Evolutionary conservation across 1,284 basidiomycete species (phyloP).

Genomic region (Puccinia coronata): DNA sequence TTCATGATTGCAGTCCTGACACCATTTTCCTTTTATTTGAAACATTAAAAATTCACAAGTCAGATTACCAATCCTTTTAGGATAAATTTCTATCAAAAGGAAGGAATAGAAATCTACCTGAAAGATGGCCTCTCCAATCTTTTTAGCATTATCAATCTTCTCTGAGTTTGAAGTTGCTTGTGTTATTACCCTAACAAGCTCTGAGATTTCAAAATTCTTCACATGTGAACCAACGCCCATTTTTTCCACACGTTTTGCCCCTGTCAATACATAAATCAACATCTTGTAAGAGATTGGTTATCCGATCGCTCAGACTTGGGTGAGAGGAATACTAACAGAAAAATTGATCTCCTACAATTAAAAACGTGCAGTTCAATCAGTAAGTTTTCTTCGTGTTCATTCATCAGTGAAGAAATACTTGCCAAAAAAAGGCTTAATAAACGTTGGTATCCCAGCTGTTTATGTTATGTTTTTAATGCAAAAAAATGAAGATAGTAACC

Average conservation of each 20-base stretch:
- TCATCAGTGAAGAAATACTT: constrained; percentile 24
- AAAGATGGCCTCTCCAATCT: constrained; percentile 53
- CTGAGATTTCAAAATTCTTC: constrained; percentile 49
- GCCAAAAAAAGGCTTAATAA: constrained; percentile 57
- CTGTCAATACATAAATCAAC: constrained; percentile 53
- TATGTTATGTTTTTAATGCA: not conserved
- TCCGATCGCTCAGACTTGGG: not conserved
- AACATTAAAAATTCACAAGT: not conserved
- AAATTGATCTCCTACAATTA: constrained; percentile 29
- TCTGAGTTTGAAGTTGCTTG: constrained; percentile 52
- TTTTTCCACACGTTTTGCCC: constrained; percentile 55
- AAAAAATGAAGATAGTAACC: too few species aligned
- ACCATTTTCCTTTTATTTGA: constrained; percentile 19
- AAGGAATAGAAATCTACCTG: constrained; percentile 36
- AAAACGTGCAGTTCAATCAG: not conserved
- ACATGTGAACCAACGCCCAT: constrained; percentile 54
- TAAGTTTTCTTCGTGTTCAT: not conserved
- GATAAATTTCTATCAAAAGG: not conserved
- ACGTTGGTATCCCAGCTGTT: constrained; percentile 54
- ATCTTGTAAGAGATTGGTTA: not conserved
- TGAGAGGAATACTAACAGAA: constrained; percentile 20
- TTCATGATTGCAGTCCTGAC: constrained; percentile 3
- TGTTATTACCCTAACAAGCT: constrained; percentile 52
- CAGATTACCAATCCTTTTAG: too few species aligned
- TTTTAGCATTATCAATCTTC: constrained; percentile 62